Base-by-base conservation (phyloP, 257 asterid genomes). In the Apocynum venetum region DNA sequence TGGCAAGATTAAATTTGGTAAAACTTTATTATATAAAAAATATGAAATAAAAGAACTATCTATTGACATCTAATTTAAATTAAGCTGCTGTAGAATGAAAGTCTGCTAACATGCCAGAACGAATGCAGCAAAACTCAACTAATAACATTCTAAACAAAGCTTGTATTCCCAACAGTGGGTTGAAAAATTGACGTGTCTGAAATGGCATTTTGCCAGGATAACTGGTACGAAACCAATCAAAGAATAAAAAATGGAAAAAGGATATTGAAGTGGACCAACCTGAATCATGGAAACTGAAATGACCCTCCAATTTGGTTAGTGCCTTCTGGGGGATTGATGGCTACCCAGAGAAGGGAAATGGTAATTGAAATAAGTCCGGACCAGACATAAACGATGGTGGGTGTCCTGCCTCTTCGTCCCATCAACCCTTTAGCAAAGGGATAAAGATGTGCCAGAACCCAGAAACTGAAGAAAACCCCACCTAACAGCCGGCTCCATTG, bases 401-500 rank as follows among this genome's bases (percentile, higher is more conserved):
- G 96, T 0, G 93, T 90, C 73, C 87, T 79, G 38, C 96, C 93
- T 73, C 96, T 48, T 76, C 96, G 80, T n/a, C 93, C 96, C 93
- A 90, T 90, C 41, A 90, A 89, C 74, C 96, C 96, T 74, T 90
- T 88, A 0, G 96, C 96, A 1, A 90, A 90, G 6, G 96, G 96
- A 74, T 90, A 89, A 19, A 89, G 84, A 88, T 90, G 96, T 19
- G 90, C 93, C 74, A 90, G 70, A 46, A 90, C 96, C 96, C 96
- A 90, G 68, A 90, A 90, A 69, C 96, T 90, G 79, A 90, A 90
- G 89, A 90, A 90, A 55, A 87, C 89, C 12, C 93, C 96, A 3
- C 96, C 96, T 1, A 90, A 4, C 15, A 90, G 81, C 17, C 96
- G 86, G 82, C 93, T 90, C 96, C 96, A 90, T 60, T 90, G 93